These are phyloP conservation scores for Podospora bellae-mahoneyi DNA, from an alignment of 495 filamentous ascomycete species.

Conservation along the genomic window DNA sequence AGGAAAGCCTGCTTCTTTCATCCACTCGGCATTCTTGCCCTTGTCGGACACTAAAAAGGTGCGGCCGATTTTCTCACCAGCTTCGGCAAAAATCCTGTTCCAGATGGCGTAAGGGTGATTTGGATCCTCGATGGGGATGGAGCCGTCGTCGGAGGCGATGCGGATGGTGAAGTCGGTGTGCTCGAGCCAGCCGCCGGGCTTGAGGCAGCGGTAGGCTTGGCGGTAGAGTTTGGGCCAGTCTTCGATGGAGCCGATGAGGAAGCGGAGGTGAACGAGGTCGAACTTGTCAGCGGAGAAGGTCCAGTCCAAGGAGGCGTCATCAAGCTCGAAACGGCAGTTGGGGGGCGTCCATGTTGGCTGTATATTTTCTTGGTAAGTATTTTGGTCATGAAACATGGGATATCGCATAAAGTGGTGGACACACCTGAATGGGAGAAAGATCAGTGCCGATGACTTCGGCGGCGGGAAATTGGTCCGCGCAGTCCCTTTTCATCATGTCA, in stretches of 20 bases:
- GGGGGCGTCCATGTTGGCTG: background rate
- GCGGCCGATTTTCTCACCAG: background rate
- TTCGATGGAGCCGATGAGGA: slow-evolving; percentile 51
- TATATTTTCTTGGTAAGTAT: background rate
- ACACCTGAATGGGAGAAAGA: slow-evolving; percentile 53
- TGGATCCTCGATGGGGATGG: background rate
- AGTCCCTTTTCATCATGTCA: slow-evolving; percentile 14
- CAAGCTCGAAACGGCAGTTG: slow-evolving; percentile 42
- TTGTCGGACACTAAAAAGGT: background rate
- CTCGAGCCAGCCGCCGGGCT: slow-evolving; percentile 28
- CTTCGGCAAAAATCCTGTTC: background rate
- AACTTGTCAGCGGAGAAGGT: slow-evolving; percentile 48
- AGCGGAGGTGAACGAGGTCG: slow-evolving; percentile 63
- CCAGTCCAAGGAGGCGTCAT: slow-evolving; percentile 56
- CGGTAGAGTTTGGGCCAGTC: slow-evolving; percentile 52
- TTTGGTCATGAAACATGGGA: no score
- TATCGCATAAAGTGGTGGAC: background rate
- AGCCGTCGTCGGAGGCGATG: slow-evolving; percentile 2
- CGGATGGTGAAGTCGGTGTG: slow-evolving; percentile 5
- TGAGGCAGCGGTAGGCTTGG: slow-evolving; percentile 30
- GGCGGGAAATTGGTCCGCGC: slow-evolving; percentile 51
- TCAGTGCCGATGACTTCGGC: slow-evolving; percentile 60
- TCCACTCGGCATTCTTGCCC: slow-evolving; percentile 29
- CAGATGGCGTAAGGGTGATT: background rate
- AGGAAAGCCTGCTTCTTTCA: slow-evolving; percentile 54